Conservation (phyloP, 2,329 filamentous ascomycete species). For the Alternaria panax region DNA sequence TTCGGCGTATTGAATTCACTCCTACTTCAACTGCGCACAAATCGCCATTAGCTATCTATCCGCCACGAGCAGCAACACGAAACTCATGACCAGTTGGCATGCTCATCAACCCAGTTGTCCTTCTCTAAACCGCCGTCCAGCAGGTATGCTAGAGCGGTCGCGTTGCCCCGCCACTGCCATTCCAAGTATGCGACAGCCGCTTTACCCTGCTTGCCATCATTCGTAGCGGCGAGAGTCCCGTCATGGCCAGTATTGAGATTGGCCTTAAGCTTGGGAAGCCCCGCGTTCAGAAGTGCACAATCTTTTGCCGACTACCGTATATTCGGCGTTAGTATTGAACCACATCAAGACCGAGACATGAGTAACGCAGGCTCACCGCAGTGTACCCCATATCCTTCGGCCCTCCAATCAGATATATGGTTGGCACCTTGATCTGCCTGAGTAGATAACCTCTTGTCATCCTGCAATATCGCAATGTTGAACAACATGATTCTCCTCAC, state of each 20-base stretch:
- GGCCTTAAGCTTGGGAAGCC: constrained; percentile 25
- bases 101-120: constrained; percentile 28
- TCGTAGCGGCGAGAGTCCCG: constrained; percentile 28
- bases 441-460: constrained; percentile 29
- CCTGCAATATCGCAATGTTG: constrained; percentile 31
- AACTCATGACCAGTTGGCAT: constrained; percentile 14
- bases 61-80: neutral
- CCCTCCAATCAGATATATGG: constrained; percentile 28
- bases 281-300: constrained; percentile 22
- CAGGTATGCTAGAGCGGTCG: constrained; percentile 26
- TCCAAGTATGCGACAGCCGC: constrained; percentile 30
- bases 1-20: neutral
- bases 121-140: constrained; percentile 25
- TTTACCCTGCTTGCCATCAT: constrained; percentile 32
- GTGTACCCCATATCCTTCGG: constrained; percentile 28
- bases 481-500: constrained; percentile 30
- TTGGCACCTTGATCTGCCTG: constrained; percentile 29
- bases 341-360: neutral
- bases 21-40: neutral
- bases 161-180: constrained; percentile 29
- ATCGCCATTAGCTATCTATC: neutral
- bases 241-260: constrained; percentile 33
- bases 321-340: neutral
- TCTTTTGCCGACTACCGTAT: constrained; percentile 24
- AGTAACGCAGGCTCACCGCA: constrained; percentile 15